phyloP scores from a whole-genome alignment of 371 early-diverging fungal species.

The Mortierella polycephala region DNA sequence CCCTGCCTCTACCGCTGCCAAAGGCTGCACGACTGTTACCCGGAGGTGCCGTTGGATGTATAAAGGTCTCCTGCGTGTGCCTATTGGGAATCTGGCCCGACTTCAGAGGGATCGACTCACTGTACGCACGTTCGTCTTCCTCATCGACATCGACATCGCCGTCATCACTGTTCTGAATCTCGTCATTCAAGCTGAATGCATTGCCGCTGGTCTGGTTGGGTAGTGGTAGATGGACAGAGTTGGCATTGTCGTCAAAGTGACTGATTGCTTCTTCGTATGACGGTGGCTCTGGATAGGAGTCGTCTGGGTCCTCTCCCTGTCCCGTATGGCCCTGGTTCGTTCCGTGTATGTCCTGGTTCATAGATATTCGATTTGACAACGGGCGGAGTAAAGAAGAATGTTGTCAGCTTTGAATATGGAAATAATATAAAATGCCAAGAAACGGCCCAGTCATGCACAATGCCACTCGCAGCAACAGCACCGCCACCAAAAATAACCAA shows the following conservation, averaged over 20 bases:
- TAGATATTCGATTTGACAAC: not conserved
- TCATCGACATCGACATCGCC: conserved; percentile 4
- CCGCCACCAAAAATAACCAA: too few species aligned
- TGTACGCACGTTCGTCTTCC: not conserved
- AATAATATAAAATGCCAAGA: too few species aligned
- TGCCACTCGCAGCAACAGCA: too few species aligned
- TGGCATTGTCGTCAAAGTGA: conserved; percentile 20
- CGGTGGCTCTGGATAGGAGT: conserved; percentile 20
- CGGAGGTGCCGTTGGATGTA: conserved; percentile 16
- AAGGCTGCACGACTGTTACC: not conserved
- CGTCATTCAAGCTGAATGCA: conserved; percentile 9
- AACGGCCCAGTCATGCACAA: too few species aligned
- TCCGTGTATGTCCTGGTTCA: conserved; percentile 9
- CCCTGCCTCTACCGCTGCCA: not conserved
- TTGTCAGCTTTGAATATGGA: too few species aligned
- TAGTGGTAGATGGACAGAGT: not conserved
- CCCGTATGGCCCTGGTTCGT: not conserved
- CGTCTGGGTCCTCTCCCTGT: conserved; percentile 9
- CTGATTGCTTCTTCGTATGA: conserved; percentile 51
- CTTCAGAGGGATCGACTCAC: not conserved
- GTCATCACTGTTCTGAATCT: conserved; percentile 13
- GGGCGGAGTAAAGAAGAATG: too few species aligned
- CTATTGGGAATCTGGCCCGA: conserved; percentile 10
- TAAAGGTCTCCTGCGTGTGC: conserved; percentile 6
- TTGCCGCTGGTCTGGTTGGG: conserved; percentile 8